These are phyloP conservation scores for Bruguiera parviflora DNA, from an alignment of 345 rosid species.

Conservation along the genomic window DNA sequence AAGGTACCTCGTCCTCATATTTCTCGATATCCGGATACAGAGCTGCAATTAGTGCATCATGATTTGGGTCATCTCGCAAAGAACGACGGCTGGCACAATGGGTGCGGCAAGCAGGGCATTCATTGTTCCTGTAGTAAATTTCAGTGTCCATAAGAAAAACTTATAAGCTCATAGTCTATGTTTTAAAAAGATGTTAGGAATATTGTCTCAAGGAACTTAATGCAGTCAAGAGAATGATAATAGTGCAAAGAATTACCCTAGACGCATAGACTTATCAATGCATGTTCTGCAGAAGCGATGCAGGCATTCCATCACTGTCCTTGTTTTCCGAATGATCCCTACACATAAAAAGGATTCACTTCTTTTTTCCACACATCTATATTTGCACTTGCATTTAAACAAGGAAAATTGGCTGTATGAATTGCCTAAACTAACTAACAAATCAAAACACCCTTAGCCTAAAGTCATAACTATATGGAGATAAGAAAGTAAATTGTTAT, in stretches of 20 bases:
- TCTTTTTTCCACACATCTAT: background rate
- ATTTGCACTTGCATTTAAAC: background rate
- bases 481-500: background rate
- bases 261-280: slow-evolving; percentile 78
- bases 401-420: slow-evolving; percentile 4
- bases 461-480: background rate
- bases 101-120: slow-evolving; percentile 84
- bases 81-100: slow-evolving; percentile 86
- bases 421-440: background rate
- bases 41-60: slow-evolving; percentile 74
- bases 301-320: slow-evolving; percentile 85
- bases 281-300: slow-evolving; percentile 88
- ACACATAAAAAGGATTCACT: slow-evolving; percentile 13
- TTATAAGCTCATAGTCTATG: slow-evolving; percentile 2
- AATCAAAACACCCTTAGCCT: background rate
- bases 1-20: slow-evolving; percentile 61
- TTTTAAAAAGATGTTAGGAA: slow-evolving; percentile 3
- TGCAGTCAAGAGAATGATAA: background rate
- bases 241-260: slow-evolving; percentile 48
- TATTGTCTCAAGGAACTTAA: slow-evolving; percentile 10
- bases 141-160: slow-evolving; percentile 7
- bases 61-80: slow-evolving; percentile 74
- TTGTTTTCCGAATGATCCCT: slow-evolving; percentile 81
- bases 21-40: slow-evolving; percentile 61
- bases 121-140: slow-evolving; percentile 60